Percentiles rank a stretch among this genome's conserved stretches.
phyloP scores from a whole-genome alignment of 352 stramenopile species.

The Elongisporangium prolatum region DNA sequence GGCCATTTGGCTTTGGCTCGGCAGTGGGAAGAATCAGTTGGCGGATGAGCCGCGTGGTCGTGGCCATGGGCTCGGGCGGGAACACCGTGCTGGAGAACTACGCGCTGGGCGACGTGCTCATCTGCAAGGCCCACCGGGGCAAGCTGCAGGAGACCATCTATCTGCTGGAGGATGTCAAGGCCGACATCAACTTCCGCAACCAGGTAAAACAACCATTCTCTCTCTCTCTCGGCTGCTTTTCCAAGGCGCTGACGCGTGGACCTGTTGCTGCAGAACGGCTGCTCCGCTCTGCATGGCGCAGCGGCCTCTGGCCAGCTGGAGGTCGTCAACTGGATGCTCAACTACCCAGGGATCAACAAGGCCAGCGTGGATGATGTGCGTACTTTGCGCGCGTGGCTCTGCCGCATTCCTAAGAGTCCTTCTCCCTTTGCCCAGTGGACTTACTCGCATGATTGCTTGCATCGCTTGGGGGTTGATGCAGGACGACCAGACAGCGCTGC shows the following conservation, averaged over 20 bases:
- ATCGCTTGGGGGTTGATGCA: slow-evolving; percentile 5
- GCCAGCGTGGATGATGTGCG: slow-evolving; percentile 36
- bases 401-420: not conserved
- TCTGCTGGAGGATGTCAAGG: slow-evolving; percentile 65
- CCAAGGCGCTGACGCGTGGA: not conserved
- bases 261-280: slow-evolving; percentile 53
- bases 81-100: slow-evolving; percentile 65
- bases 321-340: slow-evolving; percentile 77
- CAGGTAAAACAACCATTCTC: slow-evolving; percentile 28
- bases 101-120: slow-evolving; percentile 81
- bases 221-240: not conserved
- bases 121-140: slow-evolving; percentile 80
- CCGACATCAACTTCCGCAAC: slow-evolving; percentile 86
- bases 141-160: slow-evolving; percentile 79
- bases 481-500: slow-evolving; percentile 79
- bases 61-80: slow-evolving; percentile 43
- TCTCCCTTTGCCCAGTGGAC: not conserved
- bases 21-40: not conserved
- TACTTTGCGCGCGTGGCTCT: not conserved
- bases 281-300: slow-evolving; percentile 70
- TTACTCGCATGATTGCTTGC: not conserved
- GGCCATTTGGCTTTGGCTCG: not conserved
- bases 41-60: slow-evolving; percentile 55
- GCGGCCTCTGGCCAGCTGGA: slow-evolving; percentile 76
- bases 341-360: slow-evolving; percentile 51